Base-by-base conservation (phyloP, 2,329 filamentous ascomycete genomes). In the Colletotrichum sp. region DNA sequence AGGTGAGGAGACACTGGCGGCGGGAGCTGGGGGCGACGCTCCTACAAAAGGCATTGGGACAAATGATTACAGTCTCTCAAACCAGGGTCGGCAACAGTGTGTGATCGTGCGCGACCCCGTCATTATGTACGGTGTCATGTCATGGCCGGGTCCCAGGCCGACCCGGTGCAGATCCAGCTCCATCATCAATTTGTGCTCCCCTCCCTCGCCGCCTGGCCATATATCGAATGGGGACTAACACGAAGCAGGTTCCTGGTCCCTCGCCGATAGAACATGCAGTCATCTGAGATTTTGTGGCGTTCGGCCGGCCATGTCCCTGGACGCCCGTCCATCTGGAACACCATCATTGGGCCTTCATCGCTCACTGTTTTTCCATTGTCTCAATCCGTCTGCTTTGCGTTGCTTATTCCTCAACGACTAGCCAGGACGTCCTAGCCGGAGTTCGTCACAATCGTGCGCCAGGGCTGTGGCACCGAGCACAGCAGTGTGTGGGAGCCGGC, bases 201-300 rank as follows among this genome's bases (percentile, higher is more conserved):
- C 52, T n/a, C 18, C 38, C 38, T 6, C 38, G 18, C 12, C 30
- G 16, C 32, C 58, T 36, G 28, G 15, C 66, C 71, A 75, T 61
- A 74, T 71, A 76, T 75, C 61, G 66, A 60, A 67, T 34, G 26
- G 52, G 58, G 38, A 66, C 60, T 57, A 67, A 67, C 24, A 57
- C 71, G 43, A 32, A 26, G 64, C 67, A 43, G 18, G 15, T 55
- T 48, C 8, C 55, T 61, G 55, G 16, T 61, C 38, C 36, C 18
- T 26, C 48, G 64, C 43, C 57, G 58, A 67, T 58, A 67, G 15
- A 26, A 43, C 69, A 75, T 60, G 57, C 69, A 75, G 73, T 58
- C 63, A 68, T 68, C 32, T 73, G 73, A 68, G 73, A 75, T 68
- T 68, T 64, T 58, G 70, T 75, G 73, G 73, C 73, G 64, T 57